A percentile compares a stretch with the other conserved stretches of the same genome.
These are phyloP conservation scores for Neurospora intermedia DNA, from an alignment of 495 filamentous ascomycete genomes.

Conservation along the genomic window DNA sequence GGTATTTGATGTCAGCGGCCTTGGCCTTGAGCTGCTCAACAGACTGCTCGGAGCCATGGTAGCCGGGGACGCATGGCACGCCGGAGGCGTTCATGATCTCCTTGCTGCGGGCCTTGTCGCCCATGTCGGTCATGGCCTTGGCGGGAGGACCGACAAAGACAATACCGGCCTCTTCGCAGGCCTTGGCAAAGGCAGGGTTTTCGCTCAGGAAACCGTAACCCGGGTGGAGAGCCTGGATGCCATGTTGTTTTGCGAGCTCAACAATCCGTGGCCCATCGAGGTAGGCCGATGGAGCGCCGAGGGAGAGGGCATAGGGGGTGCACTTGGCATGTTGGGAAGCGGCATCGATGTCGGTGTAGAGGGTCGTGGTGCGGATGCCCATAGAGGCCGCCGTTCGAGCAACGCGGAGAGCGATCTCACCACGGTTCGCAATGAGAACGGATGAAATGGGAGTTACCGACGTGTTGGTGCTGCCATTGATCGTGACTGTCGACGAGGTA, in stretches of 20 bases:
- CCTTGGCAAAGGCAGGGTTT: conserved; percentile 81
- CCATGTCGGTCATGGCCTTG: conserved; percentile 93
- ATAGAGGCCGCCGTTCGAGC: conserved; percentile 73
- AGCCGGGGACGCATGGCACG: conserved; percentile 92
- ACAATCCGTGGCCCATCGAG: conserved; percentile 92
- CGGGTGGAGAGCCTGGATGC: conserved; percentile 85
- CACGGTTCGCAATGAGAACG: conserved; percentile 90
- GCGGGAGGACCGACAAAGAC: conserved; percentile 92
- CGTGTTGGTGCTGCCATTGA: conserved; percentile 18
- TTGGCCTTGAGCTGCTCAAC: conserved; percentile 56
- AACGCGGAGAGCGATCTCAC: conserved; percentile 93
- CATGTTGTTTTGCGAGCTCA: conserved; percentile 67
- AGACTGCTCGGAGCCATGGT: conserved; percentile 82
- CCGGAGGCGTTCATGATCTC: conserved; percentile 91
- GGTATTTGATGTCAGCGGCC: conserved; percentile 76
- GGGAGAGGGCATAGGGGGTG: conserved; percentile 68
- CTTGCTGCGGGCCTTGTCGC: conserved; percentile 83
- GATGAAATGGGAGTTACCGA: conserved; percentile 55
- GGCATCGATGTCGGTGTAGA: conserved; percentile 90
- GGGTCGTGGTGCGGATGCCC: conserved; percentile 86
- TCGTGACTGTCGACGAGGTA: conserved; percentile 4
- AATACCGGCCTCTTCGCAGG: conserved; percentile 82
- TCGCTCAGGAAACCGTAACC: conserved; percentile 97
- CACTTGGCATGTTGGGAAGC: conserved; percentile 78
- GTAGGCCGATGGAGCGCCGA: conserved; percentile 73